A percentile compares a stretch with the other conserved stretches of the same genome.
These are phyloP conservation scores for Dissophora globulifera DNA, from an alignment of 192 early-diverging fungal genomes.

Conservation along the genomic window DNA sequence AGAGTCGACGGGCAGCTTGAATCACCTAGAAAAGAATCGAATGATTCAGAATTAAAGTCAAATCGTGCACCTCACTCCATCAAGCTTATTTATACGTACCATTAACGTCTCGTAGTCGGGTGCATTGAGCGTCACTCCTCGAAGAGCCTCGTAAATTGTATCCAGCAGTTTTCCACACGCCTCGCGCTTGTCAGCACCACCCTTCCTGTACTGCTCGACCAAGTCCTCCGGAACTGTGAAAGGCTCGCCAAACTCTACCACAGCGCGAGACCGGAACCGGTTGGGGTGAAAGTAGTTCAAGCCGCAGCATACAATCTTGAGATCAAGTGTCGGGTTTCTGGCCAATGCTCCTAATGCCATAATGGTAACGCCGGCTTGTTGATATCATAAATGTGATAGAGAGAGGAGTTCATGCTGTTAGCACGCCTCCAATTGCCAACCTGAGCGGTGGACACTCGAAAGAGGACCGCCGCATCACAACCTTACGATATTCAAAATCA, in stretches of 20 bases:
- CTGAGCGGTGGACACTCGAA: no score
- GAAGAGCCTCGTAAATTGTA: slow-evolving; percentile 80
- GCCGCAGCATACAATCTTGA: slow-evolving; percentile 93
- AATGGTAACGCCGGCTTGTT: slow-evolving; percentile 79
- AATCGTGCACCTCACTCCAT: no score
- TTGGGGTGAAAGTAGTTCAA: slow-evolving; percentile 97
- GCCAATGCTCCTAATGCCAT: slow-evolving; percentile 93
- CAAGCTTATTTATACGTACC: slow-evolving; percentile 61
- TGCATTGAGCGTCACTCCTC: slow-evolving; percentile 91
- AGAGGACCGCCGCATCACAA: no score
- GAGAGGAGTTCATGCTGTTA: background rate
- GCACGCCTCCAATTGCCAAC: no score
- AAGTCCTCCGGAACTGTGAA: slow-evolving; percentile 81
- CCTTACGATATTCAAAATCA: no score
- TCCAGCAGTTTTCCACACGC: slow-evolving; percentile 85
- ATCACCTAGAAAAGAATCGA: slow-evolving; percentile 63
- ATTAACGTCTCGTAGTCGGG: slow-evolving; percentile 93
- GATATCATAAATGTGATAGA: background rate
- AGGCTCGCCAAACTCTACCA: slow-evolving; percentile 95
- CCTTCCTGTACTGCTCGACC: slow-evolving; percentile 82
- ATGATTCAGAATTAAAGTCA: no score
- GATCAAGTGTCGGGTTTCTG: slow-evolving; percentile 82
- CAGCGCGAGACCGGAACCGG: slow-evolving; percentile 95
- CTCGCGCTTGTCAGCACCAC: slow-evolving; percentile 84
- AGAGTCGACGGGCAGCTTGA: slow-evolving; percentile 93